Conservation (phyloP, 441 rosid species). For the Hura crepitans region DNA sequence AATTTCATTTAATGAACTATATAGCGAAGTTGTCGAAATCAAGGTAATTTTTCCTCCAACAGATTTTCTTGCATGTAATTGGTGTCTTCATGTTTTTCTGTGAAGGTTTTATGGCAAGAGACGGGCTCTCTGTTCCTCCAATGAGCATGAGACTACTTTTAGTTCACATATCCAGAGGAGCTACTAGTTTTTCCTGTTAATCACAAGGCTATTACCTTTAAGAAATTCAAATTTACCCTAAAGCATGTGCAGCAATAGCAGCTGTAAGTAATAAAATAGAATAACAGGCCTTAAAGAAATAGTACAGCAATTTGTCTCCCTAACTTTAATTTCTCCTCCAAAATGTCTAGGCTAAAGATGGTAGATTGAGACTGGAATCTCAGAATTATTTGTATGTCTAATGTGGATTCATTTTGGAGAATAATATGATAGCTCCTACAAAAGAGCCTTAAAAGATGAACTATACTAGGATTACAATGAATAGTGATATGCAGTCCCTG, state of each 20-base stretch:
- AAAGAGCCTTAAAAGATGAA: neutral
- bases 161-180: no score
- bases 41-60: conserved; percentile 42
- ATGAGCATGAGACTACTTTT: neutral
- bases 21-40: conserved; percentile 63
- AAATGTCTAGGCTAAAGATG: neutral
- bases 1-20: conserved; percentile 66
- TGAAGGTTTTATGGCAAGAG: neutral
- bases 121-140: neutral
- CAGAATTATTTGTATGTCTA: neutral
- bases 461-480: neutral
- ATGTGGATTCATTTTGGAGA: neutral
- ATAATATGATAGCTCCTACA: neutral
- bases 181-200: neutral
- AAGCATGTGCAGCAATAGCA: neutral
- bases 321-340: no score
- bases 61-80: conserved; percentile 11
- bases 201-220: neutral
- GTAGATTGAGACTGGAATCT: neutral
- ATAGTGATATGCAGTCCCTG: no score
- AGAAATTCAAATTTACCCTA: neutral
- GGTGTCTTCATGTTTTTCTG: neutral
- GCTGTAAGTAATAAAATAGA: neutral
- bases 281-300: neutral
- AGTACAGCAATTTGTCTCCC: no score